Evolutionary conservation across 495 filamentous ascomycete species (phyloP), one percentile per base, ranked within the genome.

Genomic region (Platismatia glauca): DNA sequence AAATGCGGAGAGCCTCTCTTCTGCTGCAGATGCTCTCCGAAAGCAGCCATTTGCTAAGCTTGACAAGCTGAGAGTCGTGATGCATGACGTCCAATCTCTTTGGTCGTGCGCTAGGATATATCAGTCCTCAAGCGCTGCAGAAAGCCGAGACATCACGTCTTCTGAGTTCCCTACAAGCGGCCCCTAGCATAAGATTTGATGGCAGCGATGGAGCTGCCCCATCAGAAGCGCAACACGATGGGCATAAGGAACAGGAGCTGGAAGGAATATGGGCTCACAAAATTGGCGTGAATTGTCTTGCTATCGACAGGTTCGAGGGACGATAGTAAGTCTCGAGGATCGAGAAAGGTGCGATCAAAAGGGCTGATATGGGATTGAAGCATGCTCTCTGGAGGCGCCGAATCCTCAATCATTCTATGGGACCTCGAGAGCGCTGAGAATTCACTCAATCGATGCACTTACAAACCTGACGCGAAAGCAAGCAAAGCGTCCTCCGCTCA

Each of bases 81-180:
- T 88, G 84, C 77, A 94, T 95, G 90, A 89, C 90, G 84, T 81
- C 82, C 59, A 83, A 85, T 68, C 81, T 95, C 27, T 78, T 94
- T 66, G 84, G 86, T 70, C 84, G 89, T 72, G 81, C 86, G 57
- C 74, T 84, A 18, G 90, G 90, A 70, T 79, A 76, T 67, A 74
- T 87, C 37, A 74, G 75, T 55, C 83, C 84, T 34, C 77, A 82
- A 64, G 75, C 75, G 20, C 83, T 93, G 64, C 81, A 88, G 68
- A 73, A 80, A 62, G 78, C 84, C 18, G 81, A 89, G 59, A 85
- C 82, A 1, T 78, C 83, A 20, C 78, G 78, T 39, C 79, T 89
- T 55, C 69, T 88, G 13, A 78, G 80, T 53, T 72, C 79, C 24
- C 77, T 95, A 56, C 81, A 86, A 60, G 79, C 82, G 11, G 80